These are phyloP conservation scores for Penicillium sp. DNA, from an alignment of 2,329 filamentous ascomycete genomes.

Conservation along the genomic window DNA sequence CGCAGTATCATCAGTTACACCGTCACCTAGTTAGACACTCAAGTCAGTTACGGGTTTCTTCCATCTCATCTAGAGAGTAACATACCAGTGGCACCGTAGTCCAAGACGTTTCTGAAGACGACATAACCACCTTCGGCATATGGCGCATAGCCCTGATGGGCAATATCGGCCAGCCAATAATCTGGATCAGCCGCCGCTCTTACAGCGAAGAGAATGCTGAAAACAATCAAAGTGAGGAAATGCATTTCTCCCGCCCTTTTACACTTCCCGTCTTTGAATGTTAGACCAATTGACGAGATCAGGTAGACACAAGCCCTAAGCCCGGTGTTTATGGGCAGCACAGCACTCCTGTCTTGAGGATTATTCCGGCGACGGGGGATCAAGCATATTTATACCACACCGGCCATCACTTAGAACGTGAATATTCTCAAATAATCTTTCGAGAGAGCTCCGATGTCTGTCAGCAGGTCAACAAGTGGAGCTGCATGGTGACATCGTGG, in stretches of 20 bases:
- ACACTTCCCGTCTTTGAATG: neutral
- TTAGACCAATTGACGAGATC: neutral
- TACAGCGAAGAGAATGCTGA: conserved; percentile 15
- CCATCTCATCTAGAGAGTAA: neutral
- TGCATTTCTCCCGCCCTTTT: neutral
- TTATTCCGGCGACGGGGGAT: neutral
- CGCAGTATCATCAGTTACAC: conserved; percentile 53
- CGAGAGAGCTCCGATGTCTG: neutral
- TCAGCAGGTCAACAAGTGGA: conserved; percentile 4
- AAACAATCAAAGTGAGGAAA: neutral
- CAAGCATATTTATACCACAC: neutral
- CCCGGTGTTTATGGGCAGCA: neutral
- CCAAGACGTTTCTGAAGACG: conserved; percentile 18
- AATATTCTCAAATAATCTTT: neutral
- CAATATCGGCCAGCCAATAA: conserved; percentile 33
- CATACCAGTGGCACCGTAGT: conserved; percentile 30
- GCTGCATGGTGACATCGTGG: conserved; percentile 6
- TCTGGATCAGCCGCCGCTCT: conserved; percentile 17
- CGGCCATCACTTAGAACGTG: neutral
- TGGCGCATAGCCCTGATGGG: conserved; percentile 22
- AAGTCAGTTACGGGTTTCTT: neutral
- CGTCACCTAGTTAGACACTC: conserved; percentile 34
- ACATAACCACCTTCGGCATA: conserved; percentile 10
- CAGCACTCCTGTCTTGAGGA: neutral
- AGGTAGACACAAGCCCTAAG: neutral